Evolutionary conservation across 176 grass and related monocot genomes (phyloP).

Genomic region (Oryza rufipogon): DNA sequence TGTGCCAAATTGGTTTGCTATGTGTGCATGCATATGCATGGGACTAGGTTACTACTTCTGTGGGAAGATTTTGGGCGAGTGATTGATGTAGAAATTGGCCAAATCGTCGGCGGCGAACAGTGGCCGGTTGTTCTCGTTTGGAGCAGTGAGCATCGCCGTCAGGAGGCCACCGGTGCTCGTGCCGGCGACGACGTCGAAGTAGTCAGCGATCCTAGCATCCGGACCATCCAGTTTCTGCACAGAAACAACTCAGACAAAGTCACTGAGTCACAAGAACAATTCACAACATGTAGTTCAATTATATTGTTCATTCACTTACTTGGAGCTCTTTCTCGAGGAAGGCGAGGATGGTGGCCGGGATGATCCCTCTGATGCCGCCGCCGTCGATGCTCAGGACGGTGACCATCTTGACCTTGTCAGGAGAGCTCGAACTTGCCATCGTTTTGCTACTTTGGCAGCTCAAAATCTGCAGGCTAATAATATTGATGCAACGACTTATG

Average conservation of each 20-base stretch:
- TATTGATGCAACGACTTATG: not conserved
- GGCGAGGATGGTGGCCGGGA: conserved; percentile 57
- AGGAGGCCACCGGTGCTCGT: conserved; percentile 76
- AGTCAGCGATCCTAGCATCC: conserved; percentile 64
- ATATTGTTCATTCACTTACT: conserved; percentile 41
- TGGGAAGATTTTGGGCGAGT: conserved; percentile 68
- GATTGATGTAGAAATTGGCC: conserved; percentile 57
- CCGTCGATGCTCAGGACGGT: conserved; percentile 83
- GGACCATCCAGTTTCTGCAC: conserved; percentile 62
- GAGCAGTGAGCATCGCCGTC: conserved; percentile 64
- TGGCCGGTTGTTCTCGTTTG: conserved; percentile 44
- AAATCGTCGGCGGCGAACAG: conserved; percentile 62
- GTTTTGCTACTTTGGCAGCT: not conserved
- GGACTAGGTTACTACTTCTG: conserved; percentile 45
- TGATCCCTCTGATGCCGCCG: conserved; percentile 73
- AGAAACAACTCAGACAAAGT: not conserved
- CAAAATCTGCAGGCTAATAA: conserved; percentile 3
- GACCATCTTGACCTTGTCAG: conserved; percentile 51
- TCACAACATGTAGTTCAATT: not conserved
- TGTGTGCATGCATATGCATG: not conserved
- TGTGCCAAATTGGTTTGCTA: not conserved
- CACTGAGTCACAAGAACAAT: not conserved
- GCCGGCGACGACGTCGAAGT: conserved; percentile 73
- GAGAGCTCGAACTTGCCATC: conserved; percentile 27
- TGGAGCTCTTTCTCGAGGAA: conserved; percentile 72